These are phyloP conservation scores for Emericellopsis atlantica DNA, from an alignment of 2,329 filamentous ascomycete species.

Conservation along the genomic window DNA sequence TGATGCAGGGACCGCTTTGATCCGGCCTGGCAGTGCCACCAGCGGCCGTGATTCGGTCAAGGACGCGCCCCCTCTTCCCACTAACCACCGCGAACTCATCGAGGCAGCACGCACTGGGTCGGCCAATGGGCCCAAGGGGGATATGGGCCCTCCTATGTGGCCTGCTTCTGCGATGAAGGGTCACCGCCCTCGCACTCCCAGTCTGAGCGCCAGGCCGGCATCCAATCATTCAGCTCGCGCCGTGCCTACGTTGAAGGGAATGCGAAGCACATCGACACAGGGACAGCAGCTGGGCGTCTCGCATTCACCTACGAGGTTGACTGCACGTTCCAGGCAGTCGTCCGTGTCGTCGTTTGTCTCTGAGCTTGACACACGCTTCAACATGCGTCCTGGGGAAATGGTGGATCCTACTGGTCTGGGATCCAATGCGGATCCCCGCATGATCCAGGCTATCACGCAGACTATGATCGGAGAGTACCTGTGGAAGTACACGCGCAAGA, in stretches of 20 bases:
- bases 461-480: constrained; percentile 99
- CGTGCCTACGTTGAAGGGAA: constrained; percentile 43
- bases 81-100: constrained; percentile 74
- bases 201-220: constrained; percentile 27
- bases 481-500: constrained; percentile 97
- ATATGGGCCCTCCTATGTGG: constrained; percentile 75
- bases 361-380: constrained; percentile 84
- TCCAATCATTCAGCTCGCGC: constrained; percentile 37
- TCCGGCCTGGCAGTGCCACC: constrained; percentile 59
- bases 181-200: constrained; percentile 46
- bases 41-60: constrained; percentile 41
- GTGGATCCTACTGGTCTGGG: constrained; percentile 47
- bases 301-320: constrained; percentile 27
- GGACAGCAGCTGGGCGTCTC: constrained; percentile 25
- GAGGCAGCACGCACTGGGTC: constrained; percentile 59
- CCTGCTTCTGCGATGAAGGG: constrained; percentile 59
- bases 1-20: constrained; percentile 18
- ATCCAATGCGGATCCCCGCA: constrained; percentile 75
- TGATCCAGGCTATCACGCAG: constrained; percentile 98
- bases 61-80: constrained; percentile 58
- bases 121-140: constrained; percentile 26
- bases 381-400: constrained; percentile 49
- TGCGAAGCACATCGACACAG: constrained; percentile 34
- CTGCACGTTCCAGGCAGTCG: constrained; percentile 38
- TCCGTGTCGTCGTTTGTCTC: constrained; percentile 94